Evolutionary conservation across 495 filamentous ascomycete genomes (phyloP), one percentile per base, ranked within the genome.

Genomic region (Trichoderma erinaceum): DNA sequence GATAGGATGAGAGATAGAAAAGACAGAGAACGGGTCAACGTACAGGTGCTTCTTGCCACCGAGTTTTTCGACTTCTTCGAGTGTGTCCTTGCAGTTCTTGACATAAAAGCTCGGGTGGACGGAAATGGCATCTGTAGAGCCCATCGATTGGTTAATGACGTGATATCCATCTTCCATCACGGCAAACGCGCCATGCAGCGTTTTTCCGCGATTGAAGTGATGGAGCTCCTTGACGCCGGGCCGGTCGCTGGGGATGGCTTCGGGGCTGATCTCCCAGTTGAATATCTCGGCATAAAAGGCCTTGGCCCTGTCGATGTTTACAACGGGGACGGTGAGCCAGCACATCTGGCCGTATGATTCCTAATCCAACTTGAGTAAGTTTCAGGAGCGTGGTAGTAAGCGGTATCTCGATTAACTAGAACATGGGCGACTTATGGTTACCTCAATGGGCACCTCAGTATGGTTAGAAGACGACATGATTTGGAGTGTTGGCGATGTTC

Each of bases 291-390:
- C 18, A 66, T 72, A 75, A 72, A 75, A 73, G 25, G 50, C 68
- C 48, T 69, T 64, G 58, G 68, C 69, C 23, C 73, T 68, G 1
- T 27, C 25, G 23, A 75, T 56, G 67, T 73, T 69, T 16, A 41
- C 52, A 15, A 56, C 63, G 10, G 71, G 73, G 52, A 75, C 67
- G 41, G 73, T 69, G 63, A 67, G 69, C 71, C 71, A 75, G 72
- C 63, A 67, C 56, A 73, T 71, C 18, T 67, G 68, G 65, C 65
- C 68, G 67, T 21, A 52, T n/a, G 1, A 23, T 52, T 52, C 48
- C 18, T 52, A 23, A 2, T 52, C 4, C 21, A 52, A n/a, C n/a
- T 21, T 10, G 18, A 4, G 18, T 52, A 21, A 52, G 48, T 52
- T 52, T 52, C n/a, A 52, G 13, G 21, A 52, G 4, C 48, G 0